Conservation (phyloP, 345 rosid genomes). For the Gossypium arboreum region DNA sequence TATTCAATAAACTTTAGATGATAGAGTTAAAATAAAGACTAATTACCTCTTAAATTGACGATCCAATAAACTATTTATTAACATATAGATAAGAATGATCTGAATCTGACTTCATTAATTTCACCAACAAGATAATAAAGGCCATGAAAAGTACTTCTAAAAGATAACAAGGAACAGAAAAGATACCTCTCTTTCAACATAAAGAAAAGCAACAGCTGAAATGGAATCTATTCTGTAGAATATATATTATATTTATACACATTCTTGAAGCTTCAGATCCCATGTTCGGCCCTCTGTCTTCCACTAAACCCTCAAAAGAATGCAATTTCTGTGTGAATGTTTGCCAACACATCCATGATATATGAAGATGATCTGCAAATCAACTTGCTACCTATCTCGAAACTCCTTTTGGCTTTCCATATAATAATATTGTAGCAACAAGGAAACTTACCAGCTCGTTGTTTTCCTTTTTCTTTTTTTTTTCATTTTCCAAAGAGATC, state of each 20-base stretch:
- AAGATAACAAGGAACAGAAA: conserved; percentile 1
- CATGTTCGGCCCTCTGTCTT: conserved; percentile 8
- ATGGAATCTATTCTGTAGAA: conserved; percentile 8
- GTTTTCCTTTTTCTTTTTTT: not conserved
- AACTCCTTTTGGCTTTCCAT: not conserved
- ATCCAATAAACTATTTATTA: not conserved
- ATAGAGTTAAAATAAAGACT: not conserved
- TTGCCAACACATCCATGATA: not conserved
- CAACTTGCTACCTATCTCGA: not conserved
- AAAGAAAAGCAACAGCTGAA: conserved; percentile 7
- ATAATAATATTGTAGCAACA: not conserved
- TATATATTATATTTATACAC: not conserved
- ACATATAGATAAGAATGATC: not conserved
- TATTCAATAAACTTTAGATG: not conserved
- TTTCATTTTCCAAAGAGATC: not conserved
- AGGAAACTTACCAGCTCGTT: not conserved
- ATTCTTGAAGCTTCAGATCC: conserved; percentile 4
- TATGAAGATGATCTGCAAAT: not conserved
- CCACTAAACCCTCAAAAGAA: not conserved
- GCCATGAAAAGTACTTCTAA: not conserved
- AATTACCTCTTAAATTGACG: not conserved
- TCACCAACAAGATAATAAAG: conserved; percentile 2
- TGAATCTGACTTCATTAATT: not conserved
- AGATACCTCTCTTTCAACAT: not conserved
- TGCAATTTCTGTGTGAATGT: not conserved